A percentile compares a stretch with the other conserved stretches of the same genome.
phyloP scores from a whole-genome alignment of 345 rosid genomes.

The Toxicodendron radicans region DNA sequence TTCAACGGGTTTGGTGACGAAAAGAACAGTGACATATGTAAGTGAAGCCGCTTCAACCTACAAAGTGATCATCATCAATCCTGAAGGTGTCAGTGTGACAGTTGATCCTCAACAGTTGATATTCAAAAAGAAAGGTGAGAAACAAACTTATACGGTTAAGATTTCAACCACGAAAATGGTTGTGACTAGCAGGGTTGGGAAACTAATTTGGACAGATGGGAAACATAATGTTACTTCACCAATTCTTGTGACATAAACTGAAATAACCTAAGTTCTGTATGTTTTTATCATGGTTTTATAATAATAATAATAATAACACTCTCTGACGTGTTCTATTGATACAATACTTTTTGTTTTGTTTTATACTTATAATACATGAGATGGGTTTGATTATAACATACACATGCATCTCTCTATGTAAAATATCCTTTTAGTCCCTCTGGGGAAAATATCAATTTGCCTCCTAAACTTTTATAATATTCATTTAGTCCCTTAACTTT shows the following conservation, averaged over 20 bases:
- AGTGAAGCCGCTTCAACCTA: neutral
- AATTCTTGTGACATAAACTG: neutral
- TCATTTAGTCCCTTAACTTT: no score
- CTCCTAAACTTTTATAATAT: no score
- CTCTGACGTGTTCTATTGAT: no score
- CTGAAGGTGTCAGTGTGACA: neutral
- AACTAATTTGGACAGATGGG: constrained; percentile 21
- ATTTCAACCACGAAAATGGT: neutral
- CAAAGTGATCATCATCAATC: neutral
- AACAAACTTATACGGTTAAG: constrained; percentile 6
- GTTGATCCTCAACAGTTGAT: constrained; percentile 13
- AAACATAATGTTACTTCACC: constrained; percentile 19
- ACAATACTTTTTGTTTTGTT: no score
- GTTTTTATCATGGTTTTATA: no score
- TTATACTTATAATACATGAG: no score
- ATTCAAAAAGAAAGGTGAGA: constrained; percentile 14
- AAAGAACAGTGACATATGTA: constrained; percentile 18
- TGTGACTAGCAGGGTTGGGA: neutral
- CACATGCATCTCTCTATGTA: no score
- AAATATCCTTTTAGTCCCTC: no score
- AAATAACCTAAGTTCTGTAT: no score
- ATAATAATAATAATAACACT: no score
- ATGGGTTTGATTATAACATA: no score
- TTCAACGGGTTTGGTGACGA: constrained; percentile 1
- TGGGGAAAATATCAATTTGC: no score